A percentile compares a stretch with the other conserved stretches of the same genome.
phyloP scores from a whole-genome alignment of 1,284 basidiomycete species.

The Papiliotrema laurentii region DNA sequence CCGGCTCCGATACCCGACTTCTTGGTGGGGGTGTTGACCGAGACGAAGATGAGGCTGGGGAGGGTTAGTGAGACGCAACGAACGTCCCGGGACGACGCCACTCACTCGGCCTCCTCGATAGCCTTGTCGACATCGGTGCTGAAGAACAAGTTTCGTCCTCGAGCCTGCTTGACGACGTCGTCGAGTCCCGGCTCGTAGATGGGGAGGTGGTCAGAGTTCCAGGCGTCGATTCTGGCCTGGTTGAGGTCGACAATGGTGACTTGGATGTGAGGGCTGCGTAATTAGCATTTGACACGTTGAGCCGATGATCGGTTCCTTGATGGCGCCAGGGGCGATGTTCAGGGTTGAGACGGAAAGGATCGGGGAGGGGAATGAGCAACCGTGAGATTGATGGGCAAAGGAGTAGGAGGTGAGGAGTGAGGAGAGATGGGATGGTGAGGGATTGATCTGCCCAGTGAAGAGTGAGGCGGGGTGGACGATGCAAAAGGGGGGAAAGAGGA shows the following conservation, averaged over 20 bases:
- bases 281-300: too few relatives aligned
- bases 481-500: neutral
- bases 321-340: too few relatives aligned
- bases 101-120: conserved; percentile 80
- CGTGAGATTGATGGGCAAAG: too few relatives aligned
- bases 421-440: neutral
- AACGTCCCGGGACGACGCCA: conserved; percentile 1
- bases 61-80: neutral
- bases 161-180: conserved; percentile 79
- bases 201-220: conserved; percentile 65
- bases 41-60: conserved; percentile 55
- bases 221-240: conserved; percentile 87
- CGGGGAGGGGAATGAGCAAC: too few relatives aligned
- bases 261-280: conserved; percentile 70
- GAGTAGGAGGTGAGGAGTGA: neutral
- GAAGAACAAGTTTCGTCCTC: conserved; percentile 96
- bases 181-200: conserved; percentile 99
- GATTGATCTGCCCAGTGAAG: neutral
- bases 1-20: conserved; percentile 95
- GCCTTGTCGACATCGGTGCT: conserved; percentile 90
- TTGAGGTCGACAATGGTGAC: conserved; percentile 99
- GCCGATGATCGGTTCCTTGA: too few relatives aligned
- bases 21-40: conserved; percentile 92
- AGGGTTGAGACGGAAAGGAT: too few relatives aligned
- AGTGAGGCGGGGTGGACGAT: neutral